These are phyloP conservation scores for Volvox africanus DNA, from an alignment of 139 green algal species.

Conservation along the genomic window DNA sequence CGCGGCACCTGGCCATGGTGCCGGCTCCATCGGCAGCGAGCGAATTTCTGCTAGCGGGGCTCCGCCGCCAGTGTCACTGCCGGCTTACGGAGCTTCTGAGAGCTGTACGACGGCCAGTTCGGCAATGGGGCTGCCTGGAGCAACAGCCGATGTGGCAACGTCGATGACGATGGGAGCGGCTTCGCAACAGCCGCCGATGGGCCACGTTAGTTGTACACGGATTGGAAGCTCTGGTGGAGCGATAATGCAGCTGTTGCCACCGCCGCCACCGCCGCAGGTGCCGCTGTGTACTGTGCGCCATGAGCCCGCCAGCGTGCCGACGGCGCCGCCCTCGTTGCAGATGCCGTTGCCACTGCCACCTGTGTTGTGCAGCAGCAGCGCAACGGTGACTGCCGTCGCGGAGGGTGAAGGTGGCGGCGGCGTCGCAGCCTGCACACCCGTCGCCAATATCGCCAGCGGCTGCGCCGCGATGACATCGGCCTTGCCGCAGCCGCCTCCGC, in stretches of 20 bases:
- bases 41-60: background rate
- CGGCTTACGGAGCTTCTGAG: background rate
- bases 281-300: background rate
- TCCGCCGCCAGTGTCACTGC: background rate
- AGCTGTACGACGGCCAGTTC: background rate
- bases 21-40: background rate
- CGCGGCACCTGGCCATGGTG: background rate
- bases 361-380: background rate
- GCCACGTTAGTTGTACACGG: background rate
- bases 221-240: conserved; percentile 1
- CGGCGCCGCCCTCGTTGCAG: background rate
- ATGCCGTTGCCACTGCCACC: background rate
- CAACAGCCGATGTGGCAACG: background rate
- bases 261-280: conserved; percentile 36
- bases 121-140: background rate
- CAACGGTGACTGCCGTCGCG: background rate
- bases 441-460: background rate
- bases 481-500: background rate
- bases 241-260: conserved; percentile 12
- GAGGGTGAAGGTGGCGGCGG: background rate
- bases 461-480: background rate
- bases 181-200: background rate
- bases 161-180: too few relatives aligned
- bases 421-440: background rate
- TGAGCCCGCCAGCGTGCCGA: background rate